These are phyloP conservation scores for Conticribra weissflogii DNA, from an alignment of 108 stramenopile genomes.

Conservation along the genomic window DNA sequence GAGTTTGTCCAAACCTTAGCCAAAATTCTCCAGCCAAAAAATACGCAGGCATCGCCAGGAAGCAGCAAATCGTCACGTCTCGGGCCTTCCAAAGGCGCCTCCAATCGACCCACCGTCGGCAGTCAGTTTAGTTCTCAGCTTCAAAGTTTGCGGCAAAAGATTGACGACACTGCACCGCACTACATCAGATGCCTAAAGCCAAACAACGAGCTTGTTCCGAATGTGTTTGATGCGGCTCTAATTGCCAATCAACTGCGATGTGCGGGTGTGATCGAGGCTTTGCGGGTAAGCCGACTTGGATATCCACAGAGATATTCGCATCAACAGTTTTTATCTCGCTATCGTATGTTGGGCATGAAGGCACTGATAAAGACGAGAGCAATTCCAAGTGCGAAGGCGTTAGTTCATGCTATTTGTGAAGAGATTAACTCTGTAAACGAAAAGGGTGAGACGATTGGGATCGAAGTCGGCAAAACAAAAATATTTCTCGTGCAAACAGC, in stretches of 20 bases:
- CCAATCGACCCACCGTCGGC: constrained; percentile 67
- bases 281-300: constrained; percentile 82
- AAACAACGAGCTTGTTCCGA: constrained; percentile 69
- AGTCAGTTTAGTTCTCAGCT: constrained; percentile 77
- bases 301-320: constrained; percentile 83
- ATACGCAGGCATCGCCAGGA: too few species aligned
- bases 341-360: constrained; percentile 47
- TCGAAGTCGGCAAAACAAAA: constrained; percentile 91
- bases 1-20: constrained; percentile 56
- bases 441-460: constrained; percentile 48
- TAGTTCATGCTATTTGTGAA: constrained; percentile 25
- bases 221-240: constrained; percentile 71
- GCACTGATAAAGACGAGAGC: constrained; percentile 15
- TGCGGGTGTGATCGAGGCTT: constrained; percentile 89
- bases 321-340: constrained; percentile 64
- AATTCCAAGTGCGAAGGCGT: constrained; percentile 18
- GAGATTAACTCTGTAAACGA: constrained; percentile 38
- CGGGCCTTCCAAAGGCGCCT: constrained; percentile 44
- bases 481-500: constrained; percentile 81
- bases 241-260: constrained; percentile 85
- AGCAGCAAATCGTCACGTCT: constrained; percentile 11
- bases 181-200: constrained; percentile 92
- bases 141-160: constrained; percentile 62
- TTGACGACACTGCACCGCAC: constrained; percentile 83
- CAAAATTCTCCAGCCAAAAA: constrained; percentile 39